Base-by-base conservation (phyloP, 257 asterid genomes). In the Nicotiana benthamiana region DNA sequence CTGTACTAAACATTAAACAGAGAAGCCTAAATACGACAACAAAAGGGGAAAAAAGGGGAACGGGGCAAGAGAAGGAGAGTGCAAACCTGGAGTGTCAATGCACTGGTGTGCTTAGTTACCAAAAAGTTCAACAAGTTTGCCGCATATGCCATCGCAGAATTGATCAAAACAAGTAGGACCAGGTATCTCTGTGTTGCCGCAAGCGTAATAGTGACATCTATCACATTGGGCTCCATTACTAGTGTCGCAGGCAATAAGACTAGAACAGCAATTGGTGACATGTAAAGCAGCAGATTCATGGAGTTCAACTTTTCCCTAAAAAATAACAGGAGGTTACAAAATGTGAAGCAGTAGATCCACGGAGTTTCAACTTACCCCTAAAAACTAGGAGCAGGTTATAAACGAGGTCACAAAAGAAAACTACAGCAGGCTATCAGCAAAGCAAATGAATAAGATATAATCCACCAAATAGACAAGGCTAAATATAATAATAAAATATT, bases 91-190 rank as follows among this genome's bases (percentile, higher is more conserved):
- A 86, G 89, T 17, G 89, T 86, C 36, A 86, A 83, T 54, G 89
- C 85, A 66, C 89, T 86, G 46, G 89, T 86, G 79, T 86, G 89
- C 54, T 86, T 86, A 57, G 89, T 86, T 60, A 86, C 89, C 77
- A 86, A 75, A 70, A 86, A 86, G 43, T 86, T 86, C 54, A 86
- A 83, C 80, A 86, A 75, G 43, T 86, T 86, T 10, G 84, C 89
- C 11, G 79, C 80, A 79, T 83, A 86, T n/a, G 89, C 89, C 63
- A 86, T 86, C 9, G 81, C 64, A 70, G 89, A 86, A 74, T 86
- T 86, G 84, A 86, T 77, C 66, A 86, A 60, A 36, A 86, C 84
- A 62, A 80, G 79, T 82, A 86, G 80, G 62, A 86, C 43, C 56
- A 86, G 82, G 64, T 65, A 62, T 57, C 30, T 54, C 54, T 86